Conservation (phyloP, 169 alveolate species). For the Toxoplasma gondii region DNA sequence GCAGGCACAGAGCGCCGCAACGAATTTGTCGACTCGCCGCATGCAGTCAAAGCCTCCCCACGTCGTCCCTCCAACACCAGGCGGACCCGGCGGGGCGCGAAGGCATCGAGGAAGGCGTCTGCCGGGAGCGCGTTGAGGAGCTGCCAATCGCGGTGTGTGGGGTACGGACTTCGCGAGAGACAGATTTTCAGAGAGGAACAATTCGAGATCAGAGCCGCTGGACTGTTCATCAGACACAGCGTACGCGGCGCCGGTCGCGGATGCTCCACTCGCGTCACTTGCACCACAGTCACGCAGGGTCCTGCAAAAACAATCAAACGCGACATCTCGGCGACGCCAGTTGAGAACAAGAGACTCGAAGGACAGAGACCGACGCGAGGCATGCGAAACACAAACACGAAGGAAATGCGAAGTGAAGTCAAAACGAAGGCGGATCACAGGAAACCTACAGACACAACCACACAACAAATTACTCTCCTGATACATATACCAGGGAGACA, state of each 20-base stretch:
- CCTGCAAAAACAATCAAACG: conserved; percentile 32
- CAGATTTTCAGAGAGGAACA: conserved; percentile 46
- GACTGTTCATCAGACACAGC: conserved; percentile 7
- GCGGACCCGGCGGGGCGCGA: conserved; percentile 6
- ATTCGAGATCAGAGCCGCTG: conserved; percentile 21
- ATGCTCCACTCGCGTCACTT: conserved; percentile 46
- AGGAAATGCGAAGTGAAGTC: too few relatives aligned
- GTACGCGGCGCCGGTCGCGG: conserved; percentile 52
- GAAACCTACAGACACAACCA: too few relatives aligned
- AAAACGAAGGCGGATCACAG: too few relatives aligned
- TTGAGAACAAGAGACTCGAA: too few relatives aligned
- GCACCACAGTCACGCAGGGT: conserved; percentile 14
- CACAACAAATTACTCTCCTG: too few relatives aligned
- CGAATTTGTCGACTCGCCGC: too few relatives aligned
- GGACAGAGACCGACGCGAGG: too few relatives aligned
- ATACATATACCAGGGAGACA: too few relatives aligned
- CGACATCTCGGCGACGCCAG: background rate
- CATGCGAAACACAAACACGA: too few relatives aligned
- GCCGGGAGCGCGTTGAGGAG: conserved; percentile 43
- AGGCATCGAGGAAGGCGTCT: conserved; percentile 52
- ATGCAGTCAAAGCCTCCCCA: too few relatives aligned
- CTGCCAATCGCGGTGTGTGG: conserved; percentile 39
- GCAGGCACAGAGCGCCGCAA: too few relatives aligned
- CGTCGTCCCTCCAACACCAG: too few relatives aligned
- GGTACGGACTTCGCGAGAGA: conserved; percentile 40